These are phyloP conservation scores for Akanthomyces dipterigenus DNA, from an alignment of 2,329 filamentous ascomycete genomes.

Conservation along the genomic window DNA sequence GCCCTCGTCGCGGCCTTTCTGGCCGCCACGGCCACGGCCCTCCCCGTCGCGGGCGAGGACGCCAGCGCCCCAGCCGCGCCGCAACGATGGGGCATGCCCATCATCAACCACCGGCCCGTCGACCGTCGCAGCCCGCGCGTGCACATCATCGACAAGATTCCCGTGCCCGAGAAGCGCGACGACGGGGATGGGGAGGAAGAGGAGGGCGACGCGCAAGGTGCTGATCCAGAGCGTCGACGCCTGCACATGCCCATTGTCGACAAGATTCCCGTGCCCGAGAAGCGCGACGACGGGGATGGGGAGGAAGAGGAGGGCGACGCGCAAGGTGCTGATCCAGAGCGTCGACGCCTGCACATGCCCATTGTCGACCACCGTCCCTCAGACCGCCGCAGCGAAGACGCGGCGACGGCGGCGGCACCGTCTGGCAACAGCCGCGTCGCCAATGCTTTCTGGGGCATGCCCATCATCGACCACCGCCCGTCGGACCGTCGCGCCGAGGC, in stretches of 20 bases:
- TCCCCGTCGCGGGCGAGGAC: background rate
- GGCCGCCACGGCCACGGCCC: background rate
- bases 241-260: background rate
- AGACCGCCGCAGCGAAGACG: too few species aligned
- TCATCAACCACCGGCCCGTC: background rate
- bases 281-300: background rate
- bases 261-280: background rate
- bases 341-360: too few species aligned
- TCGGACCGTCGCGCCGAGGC: too few species aligned
- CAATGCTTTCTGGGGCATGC: background rate
- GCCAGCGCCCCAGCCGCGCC: background rate
- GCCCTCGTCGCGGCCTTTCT: background rate
- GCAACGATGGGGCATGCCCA: background rate
- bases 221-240: background rate
- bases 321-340: too few species aligned
- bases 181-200: background rate
- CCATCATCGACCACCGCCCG: background rate
- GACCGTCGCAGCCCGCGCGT: background rate
- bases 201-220: background rate
- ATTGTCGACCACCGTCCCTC: too few species aligned
- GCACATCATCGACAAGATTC: slow-evolving; percentile 2
- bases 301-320: background rate
- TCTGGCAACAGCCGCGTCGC: too few species aligned
- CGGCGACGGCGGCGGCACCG: too few species aligned
- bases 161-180: background rate